Evolutionary conservation across 495 filamentous ascomycete species (phyloP), one percentile per base, ranked within the genome.

Genomic region (Podospora australis): DNA sequence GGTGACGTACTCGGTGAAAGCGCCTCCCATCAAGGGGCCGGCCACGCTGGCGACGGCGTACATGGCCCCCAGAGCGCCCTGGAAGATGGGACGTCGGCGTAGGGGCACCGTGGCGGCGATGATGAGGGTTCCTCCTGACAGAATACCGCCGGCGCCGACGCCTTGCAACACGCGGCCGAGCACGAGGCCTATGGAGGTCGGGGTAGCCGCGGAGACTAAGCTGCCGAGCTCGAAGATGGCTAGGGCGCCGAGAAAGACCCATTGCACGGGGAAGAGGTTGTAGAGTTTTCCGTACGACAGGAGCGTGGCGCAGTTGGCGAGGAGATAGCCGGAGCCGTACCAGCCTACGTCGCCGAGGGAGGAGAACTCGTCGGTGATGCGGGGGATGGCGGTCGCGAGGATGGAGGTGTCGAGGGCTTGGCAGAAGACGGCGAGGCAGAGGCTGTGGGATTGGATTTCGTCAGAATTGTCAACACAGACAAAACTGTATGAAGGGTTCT

Each of bases 211-310:
- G 46, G 78, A 81, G 29, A 82, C 56, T 2, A 69, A 69, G n/a
- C 77, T 81, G 10, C 79, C 80, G 24, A 76, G 48, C 56, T 78
- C 77, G 52, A 81, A 82, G 16, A 81, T 13, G 6, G 40, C 54
- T 36, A 79, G 66, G 23, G 64, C 58, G 20, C 47, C 17, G 14
- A 78, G 46, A 32, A 70, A 78, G 13, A 57, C 73, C 69, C 66
- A 79, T 57, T 87, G 86, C 48, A 80, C 71, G 14, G 76, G 72
- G 63, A 80, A 88, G 69, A 86, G 85, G 6, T 75, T 82, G 67
- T 87, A 90, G 21, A 90, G 55, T 58, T 83, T 84, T 41, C 87
- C 87, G 52, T 83, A 86, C 34, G 83, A 64, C 23, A 89, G 65
- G 53, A 83, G 82, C 49, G 86, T 78, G n/a, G 81, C 64, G 10